Base-by-base conservation (phyloP, 2,329 filamentous ascomycete genomes). In the Parastagonospora avenae region DNA sequence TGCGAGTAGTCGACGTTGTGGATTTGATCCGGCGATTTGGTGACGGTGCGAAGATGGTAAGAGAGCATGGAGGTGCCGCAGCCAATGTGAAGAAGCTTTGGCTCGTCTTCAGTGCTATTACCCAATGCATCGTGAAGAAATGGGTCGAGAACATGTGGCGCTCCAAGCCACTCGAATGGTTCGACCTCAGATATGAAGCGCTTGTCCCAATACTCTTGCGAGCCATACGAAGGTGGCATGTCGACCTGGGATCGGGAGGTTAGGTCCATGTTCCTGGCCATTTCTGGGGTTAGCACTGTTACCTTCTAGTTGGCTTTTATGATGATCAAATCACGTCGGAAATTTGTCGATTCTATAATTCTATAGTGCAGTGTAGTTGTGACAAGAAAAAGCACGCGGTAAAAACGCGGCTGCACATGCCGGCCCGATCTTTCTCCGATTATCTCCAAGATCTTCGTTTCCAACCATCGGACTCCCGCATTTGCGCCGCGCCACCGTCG, bases 1-100 rank as follows among this genome's bases (percentile, higher is more conserved):
- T 60, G 53, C 1, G 73, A 74, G 47, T 74, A 76, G 48, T 76
- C 74, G 19, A 74, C 32, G 42, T 76, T 76, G 36, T 73, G 70
- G 7, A 76, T 63, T 24, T 72, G 71, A 9, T 36, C 33, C 2
- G 74, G 64, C 11, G 60, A 33, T 1, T 60, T 36, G 4, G 74
- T 71, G 32, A 70, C 61, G 2, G 53, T 57, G n/a, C 67, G 66
- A 11, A 76, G 58, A 43, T 74, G 71, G 19, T 64, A 70, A 1
- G 73, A 75, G 0, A 76, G 54, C 9, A 66, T 42, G 5, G 73
- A 75, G 3, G 72, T 75, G 8, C 74, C 74, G 46, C 73, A 74
- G 32, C 74, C 73, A 48, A 75, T 70, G 39, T 76, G 73, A 10
- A 76, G 52, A 14, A 76, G 50, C 11, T 63, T 42, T 2, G 69